Conservation (phyloP, 2,329 filamentous ascomycete species). For the Pestalotiopsis sp. region DNA sequence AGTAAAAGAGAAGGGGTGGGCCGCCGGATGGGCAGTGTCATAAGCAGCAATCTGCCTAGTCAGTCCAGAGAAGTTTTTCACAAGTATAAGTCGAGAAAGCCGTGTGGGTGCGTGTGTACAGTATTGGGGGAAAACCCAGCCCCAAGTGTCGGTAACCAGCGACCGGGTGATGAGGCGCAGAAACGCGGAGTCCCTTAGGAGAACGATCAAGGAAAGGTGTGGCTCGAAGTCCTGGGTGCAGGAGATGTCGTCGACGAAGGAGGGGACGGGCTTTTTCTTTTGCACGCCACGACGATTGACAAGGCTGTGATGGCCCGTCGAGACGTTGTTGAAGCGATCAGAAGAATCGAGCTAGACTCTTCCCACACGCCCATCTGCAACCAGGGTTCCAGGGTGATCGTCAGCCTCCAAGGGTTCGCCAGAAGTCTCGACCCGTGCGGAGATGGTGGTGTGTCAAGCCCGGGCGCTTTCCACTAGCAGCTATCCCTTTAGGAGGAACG, state of each 20-base stretch:
- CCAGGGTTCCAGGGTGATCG: constrained; percentile 22
- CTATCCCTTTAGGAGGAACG: constrained; percentile 16
- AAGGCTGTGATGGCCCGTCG: constrained; percentile 31
- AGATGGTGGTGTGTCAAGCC: constrained; percentile 30
- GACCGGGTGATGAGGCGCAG: background rate
- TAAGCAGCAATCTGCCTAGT: background rate
- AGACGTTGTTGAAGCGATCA: constrained; percentile 18
- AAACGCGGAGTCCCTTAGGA: background rate
- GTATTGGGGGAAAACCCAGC: background rate
- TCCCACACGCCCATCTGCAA: constrained; percentile 18
- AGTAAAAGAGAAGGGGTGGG: background rate
- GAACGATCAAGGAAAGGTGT: constrained; percentile 10
- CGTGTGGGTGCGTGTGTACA: background rate
- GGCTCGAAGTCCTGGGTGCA: constrained; percentile 9
- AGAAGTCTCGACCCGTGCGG: constrained; percentile 18
- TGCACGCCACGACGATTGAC: constrained; percentile 27
- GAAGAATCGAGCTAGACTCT: constrained; percentile 26
- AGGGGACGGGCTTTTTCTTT: constrained; percentile 22
- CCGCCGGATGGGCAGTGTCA: background rate
- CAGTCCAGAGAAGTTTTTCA: background rate
- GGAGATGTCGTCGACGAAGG: constrained; percentile 3
- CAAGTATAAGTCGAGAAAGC: background rate
- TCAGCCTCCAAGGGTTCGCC: constrained; percentile 16
- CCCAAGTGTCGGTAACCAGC: background rate
- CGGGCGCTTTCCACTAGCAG: constrained; percentile 25